Conservation (phyloP, 495 filamentous ascomycete species). For the Neurospora sp. region DNA sequence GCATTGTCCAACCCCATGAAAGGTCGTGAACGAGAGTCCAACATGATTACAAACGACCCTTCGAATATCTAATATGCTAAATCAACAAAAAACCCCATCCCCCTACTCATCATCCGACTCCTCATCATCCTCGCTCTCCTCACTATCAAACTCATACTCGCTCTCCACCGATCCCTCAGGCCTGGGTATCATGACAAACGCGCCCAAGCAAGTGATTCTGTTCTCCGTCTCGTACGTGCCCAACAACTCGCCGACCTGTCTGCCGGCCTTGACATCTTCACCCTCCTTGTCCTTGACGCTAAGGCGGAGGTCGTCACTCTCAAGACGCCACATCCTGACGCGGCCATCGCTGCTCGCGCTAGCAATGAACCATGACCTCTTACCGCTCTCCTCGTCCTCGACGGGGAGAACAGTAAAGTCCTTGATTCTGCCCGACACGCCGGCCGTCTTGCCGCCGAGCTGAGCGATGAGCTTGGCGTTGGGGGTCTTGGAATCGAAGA, state of each 20-base stretch:
- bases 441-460: conserved; percentile 62
- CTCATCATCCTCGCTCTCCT: conserved; percentile 31
- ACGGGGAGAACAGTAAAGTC: conserved; percentile 63
- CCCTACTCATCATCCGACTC: conserved; percentile 37
- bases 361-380: conserved; percentile 46
- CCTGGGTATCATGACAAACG: conserved; percentile 70
- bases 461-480: conserved; percentile 55
- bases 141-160: conserved; percentile 35
- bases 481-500: conserved; percentile 18
- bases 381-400: conserved; percentile 21
- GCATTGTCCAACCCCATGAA: neutral
- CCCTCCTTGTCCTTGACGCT: conserved; percentile 3
- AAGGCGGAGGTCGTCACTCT: conserved; percentile 28
- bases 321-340: conserved; percentile 63
- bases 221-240: conserved; percentile 76
- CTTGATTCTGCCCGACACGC: conserved; percentile 66
- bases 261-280: conserved; percentile 11
- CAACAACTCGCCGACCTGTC: conserved; percentile 60
- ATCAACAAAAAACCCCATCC: neutral
- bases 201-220: conserved; percentile 78
- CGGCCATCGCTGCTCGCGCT: conserved; percentile 76
- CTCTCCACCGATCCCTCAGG: conserved; percentile 37
- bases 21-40: too few relatives aligned
- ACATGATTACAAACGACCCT: neutral
- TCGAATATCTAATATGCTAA: neutral